Conservation (phyloP, 257 asterid species). For the Craterostigma plantagineum region DNA sequence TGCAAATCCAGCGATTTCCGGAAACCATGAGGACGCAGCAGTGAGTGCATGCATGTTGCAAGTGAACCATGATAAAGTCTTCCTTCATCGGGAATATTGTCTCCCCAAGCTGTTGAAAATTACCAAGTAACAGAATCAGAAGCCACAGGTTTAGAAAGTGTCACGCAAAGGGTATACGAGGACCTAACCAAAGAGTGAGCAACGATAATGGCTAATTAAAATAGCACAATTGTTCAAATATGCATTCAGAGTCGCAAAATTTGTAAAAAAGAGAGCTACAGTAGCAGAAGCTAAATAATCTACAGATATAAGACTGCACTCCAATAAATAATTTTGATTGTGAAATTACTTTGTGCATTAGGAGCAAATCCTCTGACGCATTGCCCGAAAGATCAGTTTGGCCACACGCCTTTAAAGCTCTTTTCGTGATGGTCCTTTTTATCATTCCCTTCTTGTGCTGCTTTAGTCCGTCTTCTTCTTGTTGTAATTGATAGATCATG, state of each 20-base stretch:
- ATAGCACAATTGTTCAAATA: no score
- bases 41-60: conserved; percentile 73
- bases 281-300: not conserved
- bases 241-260: no score
- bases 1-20: conserved; percentile 84
- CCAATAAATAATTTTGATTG: no score
- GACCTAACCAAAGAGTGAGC: no score
- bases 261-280: no score
- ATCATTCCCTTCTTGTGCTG: conserved; percentile 63
- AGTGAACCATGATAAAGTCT: conserved; percentile 97
- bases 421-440: conserved; percentile 57
- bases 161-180: no score
- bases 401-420: conserved; percentile 87
- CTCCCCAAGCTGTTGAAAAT: conserved; percentile 66
- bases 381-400: conserved; percentile 79
- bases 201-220: no score
- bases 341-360: conserved; percentile 79
- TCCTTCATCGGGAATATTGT: conserved; percentile 93
- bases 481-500: conserved; percentile 71
- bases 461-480: conserved; percentile 85
- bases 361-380: conserved; percentile 70
- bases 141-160: not conserved
- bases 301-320: no score
- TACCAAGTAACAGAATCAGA: no score
- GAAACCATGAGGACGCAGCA: conserved; percentile 82